Base-by-base conservation (phyloP, 2,329 filamentous ascomycete species). In the Fusarium verticillioides region DNA sequence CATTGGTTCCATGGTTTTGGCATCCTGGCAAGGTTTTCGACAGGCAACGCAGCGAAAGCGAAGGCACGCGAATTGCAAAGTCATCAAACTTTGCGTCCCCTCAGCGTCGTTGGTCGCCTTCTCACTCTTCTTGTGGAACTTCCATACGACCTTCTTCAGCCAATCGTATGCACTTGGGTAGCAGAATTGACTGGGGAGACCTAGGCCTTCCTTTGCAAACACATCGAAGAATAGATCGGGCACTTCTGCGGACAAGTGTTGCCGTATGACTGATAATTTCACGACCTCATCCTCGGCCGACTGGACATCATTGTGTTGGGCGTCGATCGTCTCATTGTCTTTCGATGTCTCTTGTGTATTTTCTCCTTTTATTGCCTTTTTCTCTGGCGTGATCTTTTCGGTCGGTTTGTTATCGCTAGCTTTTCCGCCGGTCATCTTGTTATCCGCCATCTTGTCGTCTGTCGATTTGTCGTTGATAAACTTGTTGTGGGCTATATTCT, bases 31-130 rank as follows among this genome's bases (percentile, higher is more conserved):
- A 12, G 69, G 60, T 9, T 15, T 23, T n/a, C 60, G 58, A 57
- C 75, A 77, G 6, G 46, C 34, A 23, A 54, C 66, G 43, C 75
- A 77, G 47, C 57, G 63, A 3, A 64, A 52, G n/a, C 75, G 67
- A 53, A 75, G 60, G 46, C 74, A 76, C 4, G 56, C 53, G 7
- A 61, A 58, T 28, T 66, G 66, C 43, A 60, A 7, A 21, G 2
- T 19, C 23, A 62, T 30, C n/a, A 11, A 34, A 30, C 32, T 30
- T 26, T 23, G n/a, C 19, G 2, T 28, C n/a, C 21, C 49, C 69
- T 7, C 54, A 5, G 6, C 28, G n/a, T 30, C 4, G 4, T 13
- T 21, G 5, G 18, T 11, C 5, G 6, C 11, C 5, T 9, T 23
- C n/a, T 32, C 30, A 28, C n/a, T 11, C 9, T 12, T 7, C 21